Conservation (phyloP, 345 rosid species). For the Viola odorata region DNA sequence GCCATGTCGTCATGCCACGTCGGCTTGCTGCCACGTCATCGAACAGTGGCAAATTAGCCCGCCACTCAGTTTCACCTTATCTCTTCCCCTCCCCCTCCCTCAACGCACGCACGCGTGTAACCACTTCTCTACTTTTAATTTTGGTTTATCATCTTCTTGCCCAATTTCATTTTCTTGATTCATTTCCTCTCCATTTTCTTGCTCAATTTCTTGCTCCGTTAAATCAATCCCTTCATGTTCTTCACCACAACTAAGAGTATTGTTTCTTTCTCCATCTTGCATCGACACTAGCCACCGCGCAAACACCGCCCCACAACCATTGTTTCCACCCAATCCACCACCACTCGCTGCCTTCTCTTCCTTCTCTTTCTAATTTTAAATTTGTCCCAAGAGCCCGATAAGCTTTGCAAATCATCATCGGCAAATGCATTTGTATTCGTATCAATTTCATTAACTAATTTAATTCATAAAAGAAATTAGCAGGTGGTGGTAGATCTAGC, state of each 20-base stretch:
- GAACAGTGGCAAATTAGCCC: no score
- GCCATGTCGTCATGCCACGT: no score
- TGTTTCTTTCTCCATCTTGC: slow-evolving; percentile 45
- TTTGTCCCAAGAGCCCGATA: slow-evolving; percentile 73
- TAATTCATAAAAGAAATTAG: no score
- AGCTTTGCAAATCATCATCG: slow-evolving; percentile 75
- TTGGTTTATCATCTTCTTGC: neutral
- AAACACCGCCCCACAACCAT: slow-evolving; percentile 68
- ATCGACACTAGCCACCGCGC: slow-evolving; percentile 79
- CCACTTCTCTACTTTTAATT: no score
- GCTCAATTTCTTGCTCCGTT: slow-evolving; percentile 4
- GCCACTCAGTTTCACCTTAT: no score
- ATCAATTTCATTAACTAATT: no score
- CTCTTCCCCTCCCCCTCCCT: no score
- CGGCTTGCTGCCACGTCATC: no score
- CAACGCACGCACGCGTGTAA: no score
- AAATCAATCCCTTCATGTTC: neutral
- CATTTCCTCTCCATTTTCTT: neutral
- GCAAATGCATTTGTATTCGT: slow-evolving; percentile 40
- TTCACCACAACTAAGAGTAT: neutral
- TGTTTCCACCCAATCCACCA: slow-evolving; percentile 15
- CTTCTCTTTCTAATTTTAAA: slow-evolving; percentile 37
- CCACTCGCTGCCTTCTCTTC: slow-evolving; percentile 18
- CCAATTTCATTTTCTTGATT: neutral
- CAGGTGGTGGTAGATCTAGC: no score